Evolutionary conservation across 2,329 filamentous ascomycete species (phyloP).

Genomic region (Paecilomyces dactylethromorphus): DNA sequence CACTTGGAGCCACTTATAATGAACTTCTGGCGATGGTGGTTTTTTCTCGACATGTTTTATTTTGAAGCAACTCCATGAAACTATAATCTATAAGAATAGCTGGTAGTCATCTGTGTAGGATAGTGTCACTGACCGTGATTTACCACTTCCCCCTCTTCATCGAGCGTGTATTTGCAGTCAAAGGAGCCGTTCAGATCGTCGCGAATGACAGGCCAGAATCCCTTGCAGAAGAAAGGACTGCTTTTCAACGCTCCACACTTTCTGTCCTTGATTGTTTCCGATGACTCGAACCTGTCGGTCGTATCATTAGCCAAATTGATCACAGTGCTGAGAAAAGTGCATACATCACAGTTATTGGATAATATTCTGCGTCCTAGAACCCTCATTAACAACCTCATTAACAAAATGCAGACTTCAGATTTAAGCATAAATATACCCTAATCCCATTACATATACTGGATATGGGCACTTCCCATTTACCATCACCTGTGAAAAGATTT

Average conservation of each 20-base stretch:
- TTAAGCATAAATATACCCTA: background rate
- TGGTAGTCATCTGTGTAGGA: background rate
- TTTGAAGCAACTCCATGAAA: slow-evolving; percentile 18
- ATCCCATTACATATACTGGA: background rate
- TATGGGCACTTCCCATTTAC: background rate
- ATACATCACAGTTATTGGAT: background rate
- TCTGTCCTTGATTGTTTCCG: background rate
- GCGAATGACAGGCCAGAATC: slow-evolving; percentile 7
- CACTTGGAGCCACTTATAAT: slow-evolving; percentile 15
- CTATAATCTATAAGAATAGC: slow-evolving; percentile 4
- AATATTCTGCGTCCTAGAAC: background rate
- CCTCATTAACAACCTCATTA: background rate
- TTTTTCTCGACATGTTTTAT: slow-evolving; percentile 9
- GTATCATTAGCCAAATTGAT: background rate
- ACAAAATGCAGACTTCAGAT: background rate
- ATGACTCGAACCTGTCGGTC: background rate
- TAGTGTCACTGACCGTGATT: background rate
- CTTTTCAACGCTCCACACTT: background rate
- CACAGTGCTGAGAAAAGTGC: background rate
- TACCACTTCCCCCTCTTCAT: background rate
- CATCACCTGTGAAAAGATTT: background rate
- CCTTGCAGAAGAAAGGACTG: background rate
- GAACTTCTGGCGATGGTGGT: background rate
- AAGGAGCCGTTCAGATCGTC: slow-evolving; percentile 15
- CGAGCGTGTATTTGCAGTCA: slow-evolving; percentile 8